A percentile compares a stretch with the other conserved stretches of the same genome.
phyloP scores from a whole-genome alignment of 352 stramenopile species.

The Globisporangium uncinulatum region DNA sequence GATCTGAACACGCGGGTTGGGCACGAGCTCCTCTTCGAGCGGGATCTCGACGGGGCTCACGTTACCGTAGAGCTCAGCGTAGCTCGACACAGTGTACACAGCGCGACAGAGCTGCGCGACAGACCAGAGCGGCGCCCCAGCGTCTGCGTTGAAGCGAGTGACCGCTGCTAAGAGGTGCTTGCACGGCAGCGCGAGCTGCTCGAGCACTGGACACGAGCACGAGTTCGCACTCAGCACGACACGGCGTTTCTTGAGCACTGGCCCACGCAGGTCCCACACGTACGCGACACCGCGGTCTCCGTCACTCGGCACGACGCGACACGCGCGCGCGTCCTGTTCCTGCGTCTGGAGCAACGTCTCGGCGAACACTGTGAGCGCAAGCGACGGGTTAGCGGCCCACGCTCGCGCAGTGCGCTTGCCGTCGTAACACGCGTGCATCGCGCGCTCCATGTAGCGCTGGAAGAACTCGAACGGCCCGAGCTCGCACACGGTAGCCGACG shows the following conservation, averaged over 20 bases:
- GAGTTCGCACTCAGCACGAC: constrained; percentile 25
- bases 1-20: constrained; percentile 32
- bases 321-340: constrained; percentile 23
- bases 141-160: constrained; percentile 34
- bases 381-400: constrained; percentile 15
- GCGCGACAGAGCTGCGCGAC: constrained; percentile 24
- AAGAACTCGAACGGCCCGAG: constrained; percentile 39
- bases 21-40: constrained; percentile 39
- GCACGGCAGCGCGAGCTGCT: constrained; percentile 32
- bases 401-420: constrained; percentile 30
- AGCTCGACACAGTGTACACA: constrained; percentile 26
- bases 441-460: constrained; percentile 41
- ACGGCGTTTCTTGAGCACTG: constrained; percentile 28
- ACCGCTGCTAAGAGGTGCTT: constrained; percentile 31
- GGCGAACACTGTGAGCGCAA: constrained; percentile 28
- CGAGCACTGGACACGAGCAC: constrained; percentile 30
- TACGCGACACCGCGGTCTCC: constrained; percentile 32
- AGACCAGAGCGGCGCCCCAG: constrained; percentile 20
- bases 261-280: constrained; percentile 23
- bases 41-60: constrained; percentile 28
- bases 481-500: constrained; percentile 11
- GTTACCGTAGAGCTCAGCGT: constrained; percentile 23
- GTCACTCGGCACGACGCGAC: constrained; percentile 36
- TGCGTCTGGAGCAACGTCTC: constrained; percentile 25
- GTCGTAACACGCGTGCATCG: constrained; percentile 31